Conservation (phyloP, 345 rosid genomes). For the Populus alba region DNA sequence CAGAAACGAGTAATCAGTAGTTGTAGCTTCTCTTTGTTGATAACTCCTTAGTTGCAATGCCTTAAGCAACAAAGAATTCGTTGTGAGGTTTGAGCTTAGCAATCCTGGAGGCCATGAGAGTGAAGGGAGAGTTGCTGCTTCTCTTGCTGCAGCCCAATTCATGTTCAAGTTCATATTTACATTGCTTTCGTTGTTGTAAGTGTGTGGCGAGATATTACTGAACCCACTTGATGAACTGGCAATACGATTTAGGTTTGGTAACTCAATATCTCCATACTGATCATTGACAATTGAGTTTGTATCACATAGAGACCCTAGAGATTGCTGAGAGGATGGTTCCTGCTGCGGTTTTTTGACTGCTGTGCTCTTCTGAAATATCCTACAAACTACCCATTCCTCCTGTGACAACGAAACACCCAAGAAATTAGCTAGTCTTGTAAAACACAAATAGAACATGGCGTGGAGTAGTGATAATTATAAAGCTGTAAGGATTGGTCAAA, state of each 20-base stretch:
- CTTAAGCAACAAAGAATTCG: constrained; percentile 80
- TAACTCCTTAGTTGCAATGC: constrained; percentile 72
- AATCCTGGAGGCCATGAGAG: constrained; percentile 61
- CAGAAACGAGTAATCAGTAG: constrained; percentile 34
- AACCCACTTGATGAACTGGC: constrained; percentile 22
- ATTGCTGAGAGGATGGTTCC: constrained; percentile 56
- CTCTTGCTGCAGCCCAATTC: constrained; percentile 36
- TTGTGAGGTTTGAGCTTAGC: constrained; percentile 57
- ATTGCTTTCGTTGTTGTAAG: constrained; percentile 22
- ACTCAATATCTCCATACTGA: constrained; percentile 67
- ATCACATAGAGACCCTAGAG: constrained; percentile 72
- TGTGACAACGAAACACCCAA: constrained; percentile 15
- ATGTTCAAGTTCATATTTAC: constrained; percentile 32
- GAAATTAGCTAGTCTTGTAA: not conserved
- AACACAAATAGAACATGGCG: not conserved
- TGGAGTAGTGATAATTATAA: not conserved
- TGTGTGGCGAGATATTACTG: constrained; percentile 3
- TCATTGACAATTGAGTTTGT: constrained; percentile 59
- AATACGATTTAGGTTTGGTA: constrained; percentile 42
- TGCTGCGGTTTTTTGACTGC: constrained; percentile 58
- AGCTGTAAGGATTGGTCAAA: not conserved
- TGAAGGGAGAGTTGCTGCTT: constrained; percentile 27
- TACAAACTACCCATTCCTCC: constrained; percentile 96
- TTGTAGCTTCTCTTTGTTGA: constrained; percentile 47
- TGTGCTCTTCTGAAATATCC: constrained; percentile 69